A percentile compares a stretch with the other conserved stretches of the same genome.
phyloP scores from a whole-genome alignment of 805 yeast genomes.

The Cyberlindnera mississippiensis region DNA sequence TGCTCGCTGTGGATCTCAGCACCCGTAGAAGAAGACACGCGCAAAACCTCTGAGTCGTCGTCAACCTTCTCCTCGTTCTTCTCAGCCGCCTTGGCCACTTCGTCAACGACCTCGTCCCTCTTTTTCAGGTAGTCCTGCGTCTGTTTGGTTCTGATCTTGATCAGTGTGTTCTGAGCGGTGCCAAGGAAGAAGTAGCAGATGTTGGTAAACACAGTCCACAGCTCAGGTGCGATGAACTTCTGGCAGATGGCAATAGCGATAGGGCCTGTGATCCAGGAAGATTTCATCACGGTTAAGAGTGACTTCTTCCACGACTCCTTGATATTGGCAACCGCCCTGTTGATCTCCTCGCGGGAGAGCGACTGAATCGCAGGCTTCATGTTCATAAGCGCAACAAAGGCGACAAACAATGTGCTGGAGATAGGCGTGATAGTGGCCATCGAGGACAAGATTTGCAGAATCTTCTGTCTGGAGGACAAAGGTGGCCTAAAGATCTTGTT shows the following conservation, averaged over 20 bases:
- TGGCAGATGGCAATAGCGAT: slow-evolving; percentile 53
- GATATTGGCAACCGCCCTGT: slow-evolving; percentile 13
- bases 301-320: slow-evolving; percentile 36
- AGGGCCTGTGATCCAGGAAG: slow-evolving; percentile 53
- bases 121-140: slow-evolving; percentile 18
- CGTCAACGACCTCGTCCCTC: slow-evolving; percentile 21
- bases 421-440: slow-evolving; percentile 55
- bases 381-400: slow-evolving; percentile 52
- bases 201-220: slow-evolving; percentile 63
- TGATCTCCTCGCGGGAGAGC: slow-evolving; percentile 11
- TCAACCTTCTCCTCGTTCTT: slow-evolving; percentile 10
- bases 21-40: slow-evolving; percentile 6
- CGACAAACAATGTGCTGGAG: slow-evolving; percentile 43
- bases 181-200: slow-evolving; percentile 56
- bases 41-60: slow-evolving; percentile 14
- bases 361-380: slow-evolving; percentile 19
- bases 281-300: slow-evolving; percentile 42
- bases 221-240: slow-evolving; percentile 48
- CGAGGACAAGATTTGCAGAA: slow-evolving; percentile 48
- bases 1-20: neutral
- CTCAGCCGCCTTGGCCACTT: slow-evolving; percentile 12
- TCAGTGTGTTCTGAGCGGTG: slow-evolving; percentile 54
- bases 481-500: slow-evolving; percentile 43
- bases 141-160: slow-evolving; percentile 37
- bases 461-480: slow-evolving; percentile 34